These are phyloP conservation scores for Syzygium jambos DNA, from an alignment of 345 rosid genomes.

Conservation along the genomic window DNA sequence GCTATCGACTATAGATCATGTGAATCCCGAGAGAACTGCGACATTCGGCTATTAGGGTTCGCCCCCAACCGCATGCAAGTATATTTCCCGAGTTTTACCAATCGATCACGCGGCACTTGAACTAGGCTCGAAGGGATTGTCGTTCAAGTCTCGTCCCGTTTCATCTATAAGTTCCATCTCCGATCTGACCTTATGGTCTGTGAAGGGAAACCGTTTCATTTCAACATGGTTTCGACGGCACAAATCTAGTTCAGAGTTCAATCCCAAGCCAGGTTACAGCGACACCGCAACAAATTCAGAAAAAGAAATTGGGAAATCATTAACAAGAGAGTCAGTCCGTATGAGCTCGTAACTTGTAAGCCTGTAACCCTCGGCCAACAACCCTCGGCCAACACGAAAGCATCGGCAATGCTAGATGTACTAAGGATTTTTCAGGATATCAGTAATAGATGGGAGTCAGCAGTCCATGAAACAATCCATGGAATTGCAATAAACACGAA, in stretches of 20 bases:
- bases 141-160: not conserved
- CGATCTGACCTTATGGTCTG: not conserved
- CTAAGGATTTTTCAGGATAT: not conserved
- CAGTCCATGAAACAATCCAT: not conserved
- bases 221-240: fast-evolving
- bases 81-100: not conserved
- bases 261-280: not conserved
- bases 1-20: not conserved
- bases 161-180: not conserved
- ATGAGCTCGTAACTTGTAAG: not conserved
- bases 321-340: not conserved
- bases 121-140: not conserved
- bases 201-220: not conserved
- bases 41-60: not conserved
- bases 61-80: fast-evolving
- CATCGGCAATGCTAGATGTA: not conserved
- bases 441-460: not conserved
- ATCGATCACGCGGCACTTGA: not conserved
- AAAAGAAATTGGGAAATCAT: not conserved
- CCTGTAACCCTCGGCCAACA: not conserved
- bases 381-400: not conserved
- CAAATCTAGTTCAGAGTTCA: not conserved
- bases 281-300: not conserved
- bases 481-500: not conserved
- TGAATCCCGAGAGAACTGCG: not conserved